Percentiles rank a stretch among this genome's conserved stretches.
Conservation (phyloP, 306 rosid species). For the Vigna unguiculata region DNA sequence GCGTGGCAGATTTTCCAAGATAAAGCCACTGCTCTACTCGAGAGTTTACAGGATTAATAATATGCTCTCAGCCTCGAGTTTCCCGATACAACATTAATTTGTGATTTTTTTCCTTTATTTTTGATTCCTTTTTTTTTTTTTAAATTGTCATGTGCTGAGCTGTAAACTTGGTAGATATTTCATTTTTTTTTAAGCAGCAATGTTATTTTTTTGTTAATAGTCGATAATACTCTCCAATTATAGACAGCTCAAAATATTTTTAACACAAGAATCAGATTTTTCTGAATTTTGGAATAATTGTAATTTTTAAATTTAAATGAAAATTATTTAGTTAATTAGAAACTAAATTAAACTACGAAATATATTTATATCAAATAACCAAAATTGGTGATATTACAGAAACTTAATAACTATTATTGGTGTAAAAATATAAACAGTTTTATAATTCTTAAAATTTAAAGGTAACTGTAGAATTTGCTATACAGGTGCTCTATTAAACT, state of each 20-base stretch:
- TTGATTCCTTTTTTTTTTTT: not conserved
- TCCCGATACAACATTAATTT: not conserved
- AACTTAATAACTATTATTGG: too few relatives aligned
- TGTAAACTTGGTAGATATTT: constrained; percentile 4
- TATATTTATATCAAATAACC: too few relatives aligned
- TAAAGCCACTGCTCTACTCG: constrained; percentile 71
- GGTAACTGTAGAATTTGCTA: too few relatives aligned
- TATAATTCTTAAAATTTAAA: too few relatives aligned
- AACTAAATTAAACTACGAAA: too few relatives aligned
- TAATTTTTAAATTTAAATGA: too few relatives aligned
- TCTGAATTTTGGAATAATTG: too few relatives aligned
- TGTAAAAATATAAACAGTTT: too few relatives aligned
- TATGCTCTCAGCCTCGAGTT: constrained; percentile 27
- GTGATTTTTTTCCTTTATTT: constrained; percentile 17
- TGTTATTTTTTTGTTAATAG: not conserved
- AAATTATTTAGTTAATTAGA: too few relatives aligned
- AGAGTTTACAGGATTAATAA: constrained; percentile 39
- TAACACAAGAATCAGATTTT: too few relatives aligned
- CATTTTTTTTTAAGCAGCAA: not conserved
- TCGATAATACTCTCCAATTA: not conserved
- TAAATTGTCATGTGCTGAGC: not conserved
- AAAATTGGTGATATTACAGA: too few relatives aligned
- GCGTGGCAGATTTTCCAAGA: constrained; percentile 86
- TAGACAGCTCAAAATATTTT: not conserved
- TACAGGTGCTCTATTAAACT: too few relatives aligned